Evolutionary conservation across 1,284 basidiomycete genomes (phyloP).

Genomic region (Moesziomyces globuligerus): DNA sequence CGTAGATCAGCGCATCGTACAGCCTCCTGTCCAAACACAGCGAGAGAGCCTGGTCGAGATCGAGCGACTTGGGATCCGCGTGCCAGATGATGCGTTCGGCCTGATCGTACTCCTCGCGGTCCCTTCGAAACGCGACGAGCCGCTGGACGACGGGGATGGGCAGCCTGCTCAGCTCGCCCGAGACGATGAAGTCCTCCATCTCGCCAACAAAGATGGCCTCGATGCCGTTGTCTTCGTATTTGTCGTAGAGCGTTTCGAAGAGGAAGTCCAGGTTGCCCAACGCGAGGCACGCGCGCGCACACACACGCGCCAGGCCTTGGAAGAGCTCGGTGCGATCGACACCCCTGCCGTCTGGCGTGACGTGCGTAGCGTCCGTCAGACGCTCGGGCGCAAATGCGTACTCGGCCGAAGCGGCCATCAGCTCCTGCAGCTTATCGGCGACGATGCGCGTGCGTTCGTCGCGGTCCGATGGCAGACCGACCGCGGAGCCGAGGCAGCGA

Average conservation of each 20-base stretch:
- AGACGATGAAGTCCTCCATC: conserved; percentile 85
- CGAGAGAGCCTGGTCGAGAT: conserved; percentile 89
- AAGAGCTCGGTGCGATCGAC: conserved; percentile 91
- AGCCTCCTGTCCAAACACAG: conserved; percentile 84
- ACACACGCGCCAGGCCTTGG: conserved; percentile 83
- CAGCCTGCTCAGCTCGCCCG: conserved; percentile 77
- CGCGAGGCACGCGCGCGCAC: conserved; percentile 82
- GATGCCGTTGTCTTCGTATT: conserved; percentile 86
- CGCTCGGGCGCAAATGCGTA: conserved; percentile 96
- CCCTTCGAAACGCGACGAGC: conserved; percentile 81
- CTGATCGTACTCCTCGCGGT: conserved; percentile 77
- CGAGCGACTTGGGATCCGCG: conserved; percentile 87
- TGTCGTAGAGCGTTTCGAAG: conserved; percentile 88
- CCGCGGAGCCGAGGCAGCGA: conserved; percentile 82
- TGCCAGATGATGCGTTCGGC: conserved; percentile 95
- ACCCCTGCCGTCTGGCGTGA: conserved; percentile 82
- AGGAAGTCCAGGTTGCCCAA: conserved; percentile 84
- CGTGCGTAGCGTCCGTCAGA: conserved; percentile 86
- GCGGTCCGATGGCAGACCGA: conserved; percentile 81
- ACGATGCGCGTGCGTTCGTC: conserved; percentile 75
- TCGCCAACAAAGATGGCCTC: conserved; percentile 85
- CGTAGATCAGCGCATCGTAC: conserved; percentile 93
- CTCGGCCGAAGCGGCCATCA: conserved; percentile 85
- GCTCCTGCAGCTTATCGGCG: conserved; percentile 79
- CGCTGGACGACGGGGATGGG: conserved; percentile 86